Evolutionary conservation across 2,329 filamentous ascomycete species (phyloP).

Genomic region (Colletotrichum tropicale): DNA sequence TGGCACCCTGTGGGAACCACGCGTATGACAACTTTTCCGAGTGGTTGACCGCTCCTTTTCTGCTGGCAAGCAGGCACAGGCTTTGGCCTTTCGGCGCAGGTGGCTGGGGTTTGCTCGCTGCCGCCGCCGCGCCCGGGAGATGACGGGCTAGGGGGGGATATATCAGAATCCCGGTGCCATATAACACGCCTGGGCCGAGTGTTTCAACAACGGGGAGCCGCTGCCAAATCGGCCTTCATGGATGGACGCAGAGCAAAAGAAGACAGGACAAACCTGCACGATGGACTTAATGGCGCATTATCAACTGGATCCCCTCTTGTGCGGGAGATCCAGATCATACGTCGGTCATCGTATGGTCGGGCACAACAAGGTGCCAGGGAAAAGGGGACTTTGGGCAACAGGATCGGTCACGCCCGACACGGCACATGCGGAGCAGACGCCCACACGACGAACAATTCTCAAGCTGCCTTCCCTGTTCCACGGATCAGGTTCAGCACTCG

Average conservation of each 20-base stretch:
- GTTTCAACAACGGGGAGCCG: slow-evolving; percentile 14
- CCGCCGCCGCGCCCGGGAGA: neutral
- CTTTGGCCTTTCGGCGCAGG: neutral
- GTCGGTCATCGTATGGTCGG: neutral
- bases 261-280: neutral
- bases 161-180: slow-evolving; percentile 9
- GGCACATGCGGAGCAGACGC: slow-evolving; percentile 5
- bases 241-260: neutral
- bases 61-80: neutral
- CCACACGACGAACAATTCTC: neutral
- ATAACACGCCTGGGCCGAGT: slow-evolving; percentile 8
- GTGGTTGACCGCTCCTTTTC: slow-evolving; percentile 14
- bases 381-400: neutral
- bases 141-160: slow-evolving; percentile 4
- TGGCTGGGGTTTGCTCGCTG: neutral
- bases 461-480: neutral
- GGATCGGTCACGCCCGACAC: slow-evolving; percentile 1
- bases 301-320: neutral
- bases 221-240: neutral
- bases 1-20: neutral
- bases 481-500: neutral
- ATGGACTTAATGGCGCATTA: neutral
- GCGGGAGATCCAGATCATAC: slow-evolving; percentile 6
- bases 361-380: neutral
- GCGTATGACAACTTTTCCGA: neutral